phyloP scores from a whole-genome alignment of 148 eudicot species.

The Dysphania ambrosioides region DNA sequence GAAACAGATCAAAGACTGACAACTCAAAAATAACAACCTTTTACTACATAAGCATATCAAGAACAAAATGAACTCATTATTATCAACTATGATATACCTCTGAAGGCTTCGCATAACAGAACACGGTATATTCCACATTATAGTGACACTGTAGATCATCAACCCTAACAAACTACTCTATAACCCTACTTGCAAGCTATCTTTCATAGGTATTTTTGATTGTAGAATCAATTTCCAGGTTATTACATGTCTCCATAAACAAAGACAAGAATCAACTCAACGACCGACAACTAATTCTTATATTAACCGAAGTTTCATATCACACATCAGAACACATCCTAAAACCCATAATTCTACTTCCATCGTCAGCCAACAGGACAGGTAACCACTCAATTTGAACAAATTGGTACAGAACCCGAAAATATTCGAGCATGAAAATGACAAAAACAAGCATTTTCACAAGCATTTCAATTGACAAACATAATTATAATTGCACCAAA shows the following conservation, averaged over 20 bases:
- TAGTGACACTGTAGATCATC: neutral
- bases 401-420: neutral
- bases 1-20: too few relatives aligned
- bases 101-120: neutral
- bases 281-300: neutral
- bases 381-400: neutral
- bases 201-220: neutral
- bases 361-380: neutral
- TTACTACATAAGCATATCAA: slow-evolving; percentile 18
- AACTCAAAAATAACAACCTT: too few relatives aligned
- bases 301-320: neutral
- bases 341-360: neutral
- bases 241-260: neutral
- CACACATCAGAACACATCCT: neutral
- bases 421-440: neutral
- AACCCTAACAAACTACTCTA: neutral
- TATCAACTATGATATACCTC: neutral
- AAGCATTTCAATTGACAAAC: neutral
- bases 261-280: neutral
- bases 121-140: neutral
- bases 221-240: neutral
- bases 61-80: slow-evolving; percentile 1
- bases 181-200: neutral
- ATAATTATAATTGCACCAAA: neutral
- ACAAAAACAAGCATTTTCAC: neutral